These are phyloP conservation scores for Xylaria nigripes DNA, from an alignment of 495 filamentous ascomycete genomes.

Conservation along the genomic window DNA sequence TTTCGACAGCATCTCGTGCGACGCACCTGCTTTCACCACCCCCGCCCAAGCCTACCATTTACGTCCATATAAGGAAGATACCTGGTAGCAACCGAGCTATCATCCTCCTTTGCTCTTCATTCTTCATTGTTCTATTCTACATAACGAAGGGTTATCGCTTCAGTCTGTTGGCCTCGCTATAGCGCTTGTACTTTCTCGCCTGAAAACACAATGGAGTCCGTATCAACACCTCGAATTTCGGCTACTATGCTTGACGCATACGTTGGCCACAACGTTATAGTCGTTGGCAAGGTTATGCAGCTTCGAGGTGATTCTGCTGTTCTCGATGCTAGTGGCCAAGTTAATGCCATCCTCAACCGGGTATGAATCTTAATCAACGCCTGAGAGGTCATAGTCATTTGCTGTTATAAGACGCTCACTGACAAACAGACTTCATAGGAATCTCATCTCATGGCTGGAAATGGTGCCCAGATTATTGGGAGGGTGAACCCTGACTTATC, in stretches of 20 bases:
- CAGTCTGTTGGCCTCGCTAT: neutral
- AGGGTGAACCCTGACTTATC: conserved; percentile 78
- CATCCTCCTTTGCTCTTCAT: neutral
- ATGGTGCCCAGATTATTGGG: conserved; percentile 80
- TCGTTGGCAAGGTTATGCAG: conserved; percentile 76
- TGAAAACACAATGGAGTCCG: conserved; percentile 32
- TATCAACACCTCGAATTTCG: conserved; percentile 63
- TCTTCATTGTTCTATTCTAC: neutral
- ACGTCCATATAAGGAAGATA: too few species aligned
- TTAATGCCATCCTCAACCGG: conserved; percentile 64
- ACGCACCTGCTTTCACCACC: too few species aligned
- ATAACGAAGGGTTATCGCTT: neutral
- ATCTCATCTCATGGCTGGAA: conserved; percentile 66
- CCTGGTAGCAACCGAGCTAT: too few species aligned
- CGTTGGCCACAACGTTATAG: conserved; percentile 64
- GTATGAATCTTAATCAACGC: conserved; percentile 29
- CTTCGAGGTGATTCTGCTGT: conserved; percentile 74
- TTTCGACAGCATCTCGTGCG: too few species aligned
- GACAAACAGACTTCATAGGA: conserved; percentile 42
- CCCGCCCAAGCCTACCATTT: too few species aligned
- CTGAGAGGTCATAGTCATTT: neutral
- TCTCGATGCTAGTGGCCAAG: conserved; percentile 64
- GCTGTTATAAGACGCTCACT: neutral
- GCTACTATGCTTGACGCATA: conserved; percentile 59
- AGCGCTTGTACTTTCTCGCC: neutral